These are phyloP conservation scores for Trapa bicornis DNA, from an alignment of 345 rosid genomes.

Conservation along the genomic window DNA sequence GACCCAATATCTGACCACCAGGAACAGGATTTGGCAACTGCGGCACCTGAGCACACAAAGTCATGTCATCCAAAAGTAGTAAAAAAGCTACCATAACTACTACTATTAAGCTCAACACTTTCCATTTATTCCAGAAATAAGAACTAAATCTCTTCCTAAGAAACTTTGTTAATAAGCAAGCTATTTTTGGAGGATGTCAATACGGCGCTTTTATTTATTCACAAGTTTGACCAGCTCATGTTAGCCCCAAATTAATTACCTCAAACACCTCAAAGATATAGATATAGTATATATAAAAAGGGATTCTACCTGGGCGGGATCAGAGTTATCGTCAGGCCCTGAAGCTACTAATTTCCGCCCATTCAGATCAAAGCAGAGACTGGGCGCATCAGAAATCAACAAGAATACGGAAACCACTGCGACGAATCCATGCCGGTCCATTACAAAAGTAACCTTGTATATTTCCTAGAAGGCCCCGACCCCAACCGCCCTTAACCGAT, in stretches of 20 bases:
- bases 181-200: too few species aligned
- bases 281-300: neutral
- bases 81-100: neutral
- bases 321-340: constrained; percentile 14
- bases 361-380: constrained; percentile 11
- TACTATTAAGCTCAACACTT: neutral
- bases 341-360: constrained; percentile 15
- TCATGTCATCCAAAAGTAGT: neutral
- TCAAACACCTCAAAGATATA: neutral
- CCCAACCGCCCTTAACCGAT: neutral
- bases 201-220: too few species aligned
- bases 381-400: constrained; percentile 27
- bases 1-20: constrained; percentile 9
- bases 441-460: constrained; percentile 6
- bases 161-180: neutral
- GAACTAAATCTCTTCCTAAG: neutral
- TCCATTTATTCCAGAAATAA: too few species aligned
- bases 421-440: constrained; percentile 25
- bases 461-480: neutral
- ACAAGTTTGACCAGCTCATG: neutral
- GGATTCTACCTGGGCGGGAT: constrained; percentile 12
- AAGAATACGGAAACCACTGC: constrained; percentile 31
- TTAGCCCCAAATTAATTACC: neutral
- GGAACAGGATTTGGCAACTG: constrained; percentile 19
- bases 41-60: constrained; percentile 23